Evolutionary conservation across 306 rosid species (phyloP).

Genomic region (Gleditsia sinensis): DNA sequence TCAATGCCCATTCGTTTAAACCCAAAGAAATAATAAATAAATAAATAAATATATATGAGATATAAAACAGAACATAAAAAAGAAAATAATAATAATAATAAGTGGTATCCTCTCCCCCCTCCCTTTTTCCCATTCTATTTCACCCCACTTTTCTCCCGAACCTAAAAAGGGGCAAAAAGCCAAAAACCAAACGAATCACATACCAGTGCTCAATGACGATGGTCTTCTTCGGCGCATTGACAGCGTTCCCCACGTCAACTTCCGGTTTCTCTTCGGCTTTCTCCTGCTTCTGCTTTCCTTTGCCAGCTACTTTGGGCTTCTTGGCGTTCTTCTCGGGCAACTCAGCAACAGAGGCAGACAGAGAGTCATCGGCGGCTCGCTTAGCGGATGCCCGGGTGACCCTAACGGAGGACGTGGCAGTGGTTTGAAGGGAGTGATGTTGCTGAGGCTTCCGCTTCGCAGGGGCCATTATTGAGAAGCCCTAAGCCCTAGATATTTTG

Average conservation of each 20-base stretch:
- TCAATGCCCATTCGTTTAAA: not conserved
- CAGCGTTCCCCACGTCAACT: not conserved
- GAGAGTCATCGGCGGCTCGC: not conserved
- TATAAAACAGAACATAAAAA: not conserved
- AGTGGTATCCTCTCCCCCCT: too few relatives aligned
- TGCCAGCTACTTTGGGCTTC: not conserved
- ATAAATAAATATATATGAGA: not conserved
- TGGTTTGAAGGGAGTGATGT: not conserved
- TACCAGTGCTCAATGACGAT: constrained; percentile 46
- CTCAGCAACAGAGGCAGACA: not conserved
- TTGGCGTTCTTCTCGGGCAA: constrained; percentile 3
- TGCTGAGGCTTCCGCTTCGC: constrained; percentile 11
- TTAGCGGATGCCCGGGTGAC: constrained; percentile 32
- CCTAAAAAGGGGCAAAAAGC: not conserved
- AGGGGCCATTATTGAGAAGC: constrained; percentile 17
- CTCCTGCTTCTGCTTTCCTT: not conserved
- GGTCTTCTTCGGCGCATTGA: not conserved
- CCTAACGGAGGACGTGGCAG: not conserved
- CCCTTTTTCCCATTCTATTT: too few relatives aligned
- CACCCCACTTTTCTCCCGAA: not conserved
- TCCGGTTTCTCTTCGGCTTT: not conserved
- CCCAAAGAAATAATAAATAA: not conserved
- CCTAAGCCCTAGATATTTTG: not conserved
- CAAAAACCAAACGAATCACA: not conserved
- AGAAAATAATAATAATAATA: too few relatives aligned